phyloP scores from a whole-genome alignment of 2,329 filamentous ascomycete genomes.

The Bipolaris victoriae region DNA sequence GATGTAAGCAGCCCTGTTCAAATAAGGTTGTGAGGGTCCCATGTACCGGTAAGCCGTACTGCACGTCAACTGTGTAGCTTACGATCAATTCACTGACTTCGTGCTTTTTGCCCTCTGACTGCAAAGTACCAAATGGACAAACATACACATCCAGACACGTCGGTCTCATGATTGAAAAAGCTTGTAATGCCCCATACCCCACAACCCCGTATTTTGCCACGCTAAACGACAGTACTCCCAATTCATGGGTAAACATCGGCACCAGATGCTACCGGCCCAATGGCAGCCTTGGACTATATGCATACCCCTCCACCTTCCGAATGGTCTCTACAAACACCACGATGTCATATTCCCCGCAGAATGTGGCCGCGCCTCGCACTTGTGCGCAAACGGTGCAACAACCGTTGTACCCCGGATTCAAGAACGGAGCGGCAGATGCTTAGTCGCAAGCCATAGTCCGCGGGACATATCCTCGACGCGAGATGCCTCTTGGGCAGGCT shows the following conservation, averaged over 20 bases:
- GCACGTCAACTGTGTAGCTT: background rate
- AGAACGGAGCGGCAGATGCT: slow-evolving; percentile 10
- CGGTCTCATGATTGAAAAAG: background rate
- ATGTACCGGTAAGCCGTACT: background rate
- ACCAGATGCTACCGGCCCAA: background rate
- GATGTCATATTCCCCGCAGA: slow-evolving; percentile 16
- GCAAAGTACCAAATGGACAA: background rate
- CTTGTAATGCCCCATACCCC: slow-evolving; percentile 14
- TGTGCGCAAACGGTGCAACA: slow-evolving; percentile 3
- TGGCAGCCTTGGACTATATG: background rate
- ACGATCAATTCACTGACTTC: background rate
- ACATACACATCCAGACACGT: background rate
- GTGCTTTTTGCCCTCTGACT: background rate
- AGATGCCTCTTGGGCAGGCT: background rate
- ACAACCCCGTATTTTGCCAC: slow-evolving; percentile 7
- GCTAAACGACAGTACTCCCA: slow-evolving; percentile 2
- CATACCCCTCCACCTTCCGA: slow-evolving; percentile 8
- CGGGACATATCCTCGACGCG: background rate
- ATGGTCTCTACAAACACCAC: slow-evolving; percentile 4
- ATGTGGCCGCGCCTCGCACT: slow-evolving; percentile 6
- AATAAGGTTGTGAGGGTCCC: background rate
- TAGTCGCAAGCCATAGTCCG: background rate
- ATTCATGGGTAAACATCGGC: slow-evolving; percentile 8
- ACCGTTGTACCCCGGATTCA: slow-evolving; percentile 13
- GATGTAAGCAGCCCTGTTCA: background rate